These are phyloP conservation scores for Aspergillus funiculosus DNA, from an alignment of 495 filamentous ascomycete genomes.

Conservation along the genomic window DNA sequence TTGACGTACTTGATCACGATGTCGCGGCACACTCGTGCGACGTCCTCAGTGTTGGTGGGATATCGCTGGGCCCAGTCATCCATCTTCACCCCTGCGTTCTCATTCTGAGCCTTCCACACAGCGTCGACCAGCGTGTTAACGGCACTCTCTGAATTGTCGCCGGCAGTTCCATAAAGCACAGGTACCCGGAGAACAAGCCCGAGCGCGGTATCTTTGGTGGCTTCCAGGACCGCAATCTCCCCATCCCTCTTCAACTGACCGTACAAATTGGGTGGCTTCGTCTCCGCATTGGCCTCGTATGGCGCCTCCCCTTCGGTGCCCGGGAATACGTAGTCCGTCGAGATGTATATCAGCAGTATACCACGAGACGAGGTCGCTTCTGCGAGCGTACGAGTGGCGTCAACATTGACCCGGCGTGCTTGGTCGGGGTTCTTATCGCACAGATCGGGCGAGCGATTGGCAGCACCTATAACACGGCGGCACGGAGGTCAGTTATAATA, in stretches of 20 bases:
- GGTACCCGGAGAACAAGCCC: constrained; percentile 79
- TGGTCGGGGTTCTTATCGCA: constrained; percentile 73
- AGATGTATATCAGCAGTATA: constrained; percentile 85
- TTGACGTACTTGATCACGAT: constrained; percentile 63
- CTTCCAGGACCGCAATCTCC: constrained; percentile 64
- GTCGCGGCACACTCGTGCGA: constrained; percentile 70
- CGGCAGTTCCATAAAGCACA: constrained; percentile 71
- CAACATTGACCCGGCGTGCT: constrained; percentile 69
- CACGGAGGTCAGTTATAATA: constrained; percentile 14
- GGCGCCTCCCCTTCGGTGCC: constrained; percentile 79
- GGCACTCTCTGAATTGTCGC: constrained; percentile 62
- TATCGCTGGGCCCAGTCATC: constrained; percentile 85
- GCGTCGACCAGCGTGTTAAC: constrained; percentile 74
- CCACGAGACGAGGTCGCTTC: constrained; percentile 53
- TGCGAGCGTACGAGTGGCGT: constrained; percentile 62
- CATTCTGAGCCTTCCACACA: constrained; percentile 61
- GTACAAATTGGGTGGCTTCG: constrained; percentile 77
- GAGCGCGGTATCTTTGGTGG: constrained; percentile 45
- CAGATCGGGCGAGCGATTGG: constrained; percentile 85
- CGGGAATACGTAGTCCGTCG: constrained; percentile 91
- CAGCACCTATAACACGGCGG: constrained; percentile 75
- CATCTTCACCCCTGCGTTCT: constrained; percentile 61
- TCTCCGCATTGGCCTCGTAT: constrained; percentile 59
- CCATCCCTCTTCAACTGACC: constrained; percentile 84
- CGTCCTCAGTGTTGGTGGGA: constrained; percentile 83